Percentiles rank a stretch among this genome's conserved stretches.
These are phyloP conservation scores for Nitzschia sp. DNA, from an alignment of 108 stramenopile species.

Conservation along the genomic window DNA sequence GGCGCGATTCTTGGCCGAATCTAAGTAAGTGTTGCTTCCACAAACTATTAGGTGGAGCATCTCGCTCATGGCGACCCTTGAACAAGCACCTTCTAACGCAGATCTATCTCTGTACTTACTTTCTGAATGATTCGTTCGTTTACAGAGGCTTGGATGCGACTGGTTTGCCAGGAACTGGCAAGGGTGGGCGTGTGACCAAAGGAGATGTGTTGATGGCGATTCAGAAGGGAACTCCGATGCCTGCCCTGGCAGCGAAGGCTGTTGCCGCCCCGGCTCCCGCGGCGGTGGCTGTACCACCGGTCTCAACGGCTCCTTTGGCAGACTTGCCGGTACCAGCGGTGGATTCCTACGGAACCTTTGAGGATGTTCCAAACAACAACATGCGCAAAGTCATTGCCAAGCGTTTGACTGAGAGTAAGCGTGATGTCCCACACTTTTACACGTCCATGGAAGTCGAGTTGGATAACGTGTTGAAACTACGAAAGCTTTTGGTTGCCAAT, in stretches of 20 bases:
- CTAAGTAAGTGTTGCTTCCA: conserved; percentile 33
- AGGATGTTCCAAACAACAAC: conserved; percentile 64
- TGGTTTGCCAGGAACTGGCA: conserved; percentile 74
- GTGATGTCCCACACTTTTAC: conserved; percentile 96
- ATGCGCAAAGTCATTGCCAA: conserved; percentile 65
- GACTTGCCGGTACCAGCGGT: conserved; percentile 30
- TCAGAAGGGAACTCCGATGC: conserved; percentile 43
- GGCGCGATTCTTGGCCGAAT: conserved; percentile 78
- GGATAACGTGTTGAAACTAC: conserved; percentile 78
- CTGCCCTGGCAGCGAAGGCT: conserved; percentile 34
- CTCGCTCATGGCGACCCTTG: too few species aligned
- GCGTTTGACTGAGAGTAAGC: conserved; percentile 79
- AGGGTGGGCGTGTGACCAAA: conserved; percentile 90
- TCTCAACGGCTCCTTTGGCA: conserved; percentile 27
- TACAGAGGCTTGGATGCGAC: conserved; percentile 73
- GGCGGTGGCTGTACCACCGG: conserved; percentile 30
- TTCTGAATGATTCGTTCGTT: not conserved
- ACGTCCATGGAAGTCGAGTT: conserved; percentile 91
- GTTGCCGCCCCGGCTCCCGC: conserved; percentile 33
- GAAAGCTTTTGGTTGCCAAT: conserved; percentile 65
- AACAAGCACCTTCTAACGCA: not conserved
- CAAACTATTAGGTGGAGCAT: not conserved
- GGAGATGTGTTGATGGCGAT: conserved; percentile 88
- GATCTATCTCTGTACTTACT: too few species aligned
- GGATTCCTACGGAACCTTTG: conserved; percentile 54